phyloP scores from a whole-genome alignment of 768 basidiomycete species.

The Suillus americanus region DNA sequence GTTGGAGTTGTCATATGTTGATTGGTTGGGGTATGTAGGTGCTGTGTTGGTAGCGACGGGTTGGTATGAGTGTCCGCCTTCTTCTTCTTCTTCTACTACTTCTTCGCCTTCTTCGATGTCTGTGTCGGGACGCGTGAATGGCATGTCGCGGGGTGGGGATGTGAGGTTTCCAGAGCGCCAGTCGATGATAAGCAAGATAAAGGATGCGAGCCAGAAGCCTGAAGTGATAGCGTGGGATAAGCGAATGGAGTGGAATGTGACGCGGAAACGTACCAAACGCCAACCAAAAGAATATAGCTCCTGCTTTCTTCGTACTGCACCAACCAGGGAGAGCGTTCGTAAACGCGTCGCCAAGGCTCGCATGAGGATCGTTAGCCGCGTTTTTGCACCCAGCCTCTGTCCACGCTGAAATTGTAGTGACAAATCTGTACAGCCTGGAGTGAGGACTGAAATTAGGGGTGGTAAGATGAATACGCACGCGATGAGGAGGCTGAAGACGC shows the following conservation, averaged over 20 bases:
- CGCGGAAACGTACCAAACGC: slow-evolving; percentile 58
- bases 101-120: slow-evolving; percentile 51
- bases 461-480: slow-evolving; percentile 53
- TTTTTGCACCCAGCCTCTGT: slow-evolving; percentile 90
- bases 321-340: slow-evolving; percentile 69
- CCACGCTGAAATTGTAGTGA: slow-evolving; percentile 82
- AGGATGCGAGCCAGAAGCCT: slow-evolving; percentile 78
- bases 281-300: slow-evolving; percentile 87
- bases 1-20: slow-evolving; percentile 26
- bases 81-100: slow-evolving; percentile 51
- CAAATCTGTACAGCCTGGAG: slow-evolving; percentile 47
- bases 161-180: slow-evolving; percentile 70
- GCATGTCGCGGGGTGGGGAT: slow-evolving; percentile 61
- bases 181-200: slow-evolving; percentile 64
- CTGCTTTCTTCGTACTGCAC: slow-evolving; percentile 94
- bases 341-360: slow-evolving; percentile 64
- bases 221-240: slow-evolving; percentile 7
- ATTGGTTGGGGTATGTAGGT: slow-evolving; percentile 22
- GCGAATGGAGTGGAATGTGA: background rate
- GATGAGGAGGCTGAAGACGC: slow-evolving; percentile 66
- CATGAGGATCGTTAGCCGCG: slow-evolving; percentile 77
- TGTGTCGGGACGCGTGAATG: slow-evolving; percentile 64
- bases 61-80: slow-evolving; percentile 38
- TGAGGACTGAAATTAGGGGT: slow-evolving; percentile 16
- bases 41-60: slow-evolving; percentile 36